These are phyloP conservation scores for Leccinellum rugosiceps DNA, from an alignment of 768 basidiomycete species.

Conservation along the genomic window DNA sequence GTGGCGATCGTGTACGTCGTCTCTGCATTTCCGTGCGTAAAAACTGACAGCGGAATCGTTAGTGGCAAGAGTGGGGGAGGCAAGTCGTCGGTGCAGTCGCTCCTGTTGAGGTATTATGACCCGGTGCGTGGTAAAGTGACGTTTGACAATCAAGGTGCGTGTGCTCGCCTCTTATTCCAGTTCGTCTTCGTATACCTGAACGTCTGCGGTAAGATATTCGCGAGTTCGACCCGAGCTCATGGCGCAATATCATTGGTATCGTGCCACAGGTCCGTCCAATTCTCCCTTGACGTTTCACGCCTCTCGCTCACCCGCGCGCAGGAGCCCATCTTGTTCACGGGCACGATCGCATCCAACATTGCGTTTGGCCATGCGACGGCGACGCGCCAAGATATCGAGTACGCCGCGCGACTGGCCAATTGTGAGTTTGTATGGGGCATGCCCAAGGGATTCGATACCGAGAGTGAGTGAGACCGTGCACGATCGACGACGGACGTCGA, in stretches of 20 bases:
- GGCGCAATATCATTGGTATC: conserved; percentile 88
- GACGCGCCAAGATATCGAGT: conserved; percentile 80
- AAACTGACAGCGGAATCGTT: neutral
- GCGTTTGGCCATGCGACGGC: conserved; percentile 78
- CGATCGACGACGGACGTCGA: neutral
- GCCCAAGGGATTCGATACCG: conserved; percentile 91
- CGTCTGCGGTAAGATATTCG: conserved; percentile 58
- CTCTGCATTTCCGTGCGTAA: neutral
- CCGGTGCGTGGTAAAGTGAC: conserved; percentile 79
- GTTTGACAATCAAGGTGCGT: conserved; percentile 79
- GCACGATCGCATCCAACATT: conserved; percentile 94
- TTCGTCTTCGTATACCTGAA: neutral
- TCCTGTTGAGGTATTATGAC: conserved; percentile 87
- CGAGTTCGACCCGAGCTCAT: conserved; percentile 79
- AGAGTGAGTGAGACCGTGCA: conserved; percentile 52
- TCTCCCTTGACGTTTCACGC: no score
- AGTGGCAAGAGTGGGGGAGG: conserved; percentile 93
- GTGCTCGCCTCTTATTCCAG: neutral
- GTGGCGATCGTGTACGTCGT: conserved; percentile 86
- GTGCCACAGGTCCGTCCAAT: conserved; percentile 66
- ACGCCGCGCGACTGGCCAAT: conserved; percentile 86
- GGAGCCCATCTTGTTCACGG: conserved; percentile 87
- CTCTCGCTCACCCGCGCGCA: neutral
- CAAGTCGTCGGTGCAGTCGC: conserved; percentile 87
- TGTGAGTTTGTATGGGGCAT: conserved; percentile 96